Evolutionary conservation across 2,329 filamentous ascomycete species (phyloP).

Genomic region (Alternaria longipes): DNA sequence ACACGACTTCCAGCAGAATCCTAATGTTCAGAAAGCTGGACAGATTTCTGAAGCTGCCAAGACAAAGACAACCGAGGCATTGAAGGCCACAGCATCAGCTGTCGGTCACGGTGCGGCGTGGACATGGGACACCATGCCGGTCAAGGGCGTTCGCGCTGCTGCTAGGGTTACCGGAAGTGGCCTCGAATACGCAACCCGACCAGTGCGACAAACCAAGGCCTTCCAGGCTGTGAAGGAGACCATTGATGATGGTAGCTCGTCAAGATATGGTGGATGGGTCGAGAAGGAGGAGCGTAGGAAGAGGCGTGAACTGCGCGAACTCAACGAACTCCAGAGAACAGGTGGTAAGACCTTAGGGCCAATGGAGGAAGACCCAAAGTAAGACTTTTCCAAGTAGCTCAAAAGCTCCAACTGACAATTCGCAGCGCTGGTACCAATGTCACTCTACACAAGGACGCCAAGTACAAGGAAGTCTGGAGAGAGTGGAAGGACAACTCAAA

Average conservation of each 20-base stretch:
- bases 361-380: constrained; percentile 87
- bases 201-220: constrained; percentile 91
- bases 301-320: constrained; percentile 76
- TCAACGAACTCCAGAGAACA: constrained; percentile 64
- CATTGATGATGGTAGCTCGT: constrained; percentile 96
- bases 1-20: constrained; percentile 91
- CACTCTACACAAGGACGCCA: constrained; percentile 94
- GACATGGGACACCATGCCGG: constrained; percentile 96
- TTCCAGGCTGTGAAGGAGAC: constrained; percentile 94
- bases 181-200: constrained; percentile 93
- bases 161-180: constrained; percentile 86
- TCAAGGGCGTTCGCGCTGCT: constrained; percentile 88
- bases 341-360: constrained; percentile 63
- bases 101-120: constrained; percentile 92
- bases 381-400: constrained; percentile 51
- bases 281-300: constrained; percentile 93
- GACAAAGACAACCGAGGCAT: constrained; percentile 77
- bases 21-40: constrained; percentile 84
- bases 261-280: constrained; percentile 93
- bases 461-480: constrained; percentile 98
- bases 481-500: constrained; percentile 92
- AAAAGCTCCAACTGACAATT: constrained; percentile 16
- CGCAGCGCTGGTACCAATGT: constrained; percentile 89
- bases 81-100: constrained; percentile 85
- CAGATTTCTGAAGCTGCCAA: constrained; percentile 85